phyloP scores from a whole-genome alignment of 2,329 filamentous ascomycete species.

The Colletotrichum lentis region DNA sequence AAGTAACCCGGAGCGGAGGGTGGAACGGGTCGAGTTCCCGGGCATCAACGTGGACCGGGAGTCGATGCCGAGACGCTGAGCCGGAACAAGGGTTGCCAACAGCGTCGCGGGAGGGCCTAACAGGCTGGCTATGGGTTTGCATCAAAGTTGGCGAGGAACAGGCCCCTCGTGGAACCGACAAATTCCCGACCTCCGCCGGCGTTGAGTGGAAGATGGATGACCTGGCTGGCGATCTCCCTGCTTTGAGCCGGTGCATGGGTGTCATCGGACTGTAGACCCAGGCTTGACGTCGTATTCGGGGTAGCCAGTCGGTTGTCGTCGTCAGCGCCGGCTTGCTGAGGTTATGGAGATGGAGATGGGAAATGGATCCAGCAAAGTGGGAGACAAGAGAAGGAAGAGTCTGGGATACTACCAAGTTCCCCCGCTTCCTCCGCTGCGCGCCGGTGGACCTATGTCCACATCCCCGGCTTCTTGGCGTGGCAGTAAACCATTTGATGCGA shows the following conservation, averaged over 20 bases:
- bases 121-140: constrained; percentile 39
- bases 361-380: constrained; percentile 5
- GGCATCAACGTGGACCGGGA: constrained; percentile 23
- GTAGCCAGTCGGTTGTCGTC: constrained; percentile 7
- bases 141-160: constrained; percentile 54
- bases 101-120: constrained; percentile 30
- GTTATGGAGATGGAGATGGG: too few relatives aligned
- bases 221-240: constrained; percentile 51
- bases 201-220: constrained; percentile 53
- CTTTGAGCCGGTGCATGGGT: constrained; percentile 22
- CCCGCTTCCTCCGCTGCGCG: background rate
- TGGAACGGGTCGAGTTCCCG: constrained; percentile 32
- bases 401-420: constrained; percentile 9
- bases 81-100: constrained; percentile 22
- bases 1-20: constrained; percentile 11
- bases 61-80: background rate
- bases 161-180: constrained; percentile 51
- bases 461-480: background rate
- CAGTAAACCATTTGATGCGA: background rate
- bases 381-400: background rate
- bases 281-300: constrained; percentile 4
- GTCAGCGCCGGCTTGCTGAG: too few relatives aligned
- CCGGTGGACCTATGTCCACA: background rate
- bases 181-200: constrained; percentile 54
- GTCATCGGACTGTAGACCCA: constrained; percentile 1